These are phyloP conservation scores for Exutisphaerella laricina DNA, from an alignment of 2,329 filamentous ascomycete genomes.

Conservation along the genomic window DNA sequence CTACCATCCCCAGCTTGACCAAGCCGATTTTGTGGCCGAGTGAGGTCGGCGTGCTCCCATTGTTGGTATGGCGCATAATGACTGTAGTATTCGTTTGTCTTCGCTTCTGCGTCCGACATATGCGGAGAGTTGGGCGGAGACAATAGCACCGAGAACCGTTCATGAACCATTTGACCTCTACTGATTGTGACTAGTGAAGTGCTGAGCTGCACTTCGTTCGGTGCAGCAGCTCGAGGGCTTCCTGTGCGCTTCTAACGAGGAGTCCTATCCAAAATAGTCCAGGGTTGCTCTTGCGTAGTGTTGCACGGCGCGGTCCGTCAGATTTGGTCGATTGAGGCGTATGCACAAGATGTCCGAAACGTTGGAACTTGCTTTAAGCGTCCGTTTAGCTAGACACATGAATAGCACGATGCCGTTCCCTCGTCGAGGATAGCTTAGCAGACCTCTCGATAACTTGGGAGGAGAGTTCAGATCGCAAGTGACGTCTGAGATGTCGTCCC, in stretches of 20 bases:
- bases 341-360: background rate
- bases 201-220: background rate
- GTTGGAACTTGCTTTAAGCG: constrained; percentile 1
- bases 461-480: background rate
- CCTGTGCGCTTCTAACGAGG: too few species aligned
- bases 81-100: constrained; percentile 41
- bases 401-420: background rate
- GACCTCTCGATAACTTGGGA: background rate
- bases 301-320: background rate
- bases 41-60: constrained; percentile 20
- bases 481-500: background rate
- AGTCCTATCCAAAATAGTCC: too few species aligned
- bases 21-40: background rate
- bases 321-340: background rate
- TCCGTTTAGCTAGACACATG: background rate
- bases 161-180: constrained; percentile 34
- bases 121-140: constrained; percentile 48
- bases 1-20: too few species aligned
- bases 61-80: constrained; percentile 30
- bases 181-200: background rate
- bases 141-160: constrained; percentile 43
- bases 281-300: background rate
- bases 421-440: background rate
- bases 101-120: constrained; percentile 45
- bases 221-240: background rate